Evolutionary conservation across 768 basidiomycete species (phyloP).

Genomic region (Kwoniella botswanensis): DNA sequence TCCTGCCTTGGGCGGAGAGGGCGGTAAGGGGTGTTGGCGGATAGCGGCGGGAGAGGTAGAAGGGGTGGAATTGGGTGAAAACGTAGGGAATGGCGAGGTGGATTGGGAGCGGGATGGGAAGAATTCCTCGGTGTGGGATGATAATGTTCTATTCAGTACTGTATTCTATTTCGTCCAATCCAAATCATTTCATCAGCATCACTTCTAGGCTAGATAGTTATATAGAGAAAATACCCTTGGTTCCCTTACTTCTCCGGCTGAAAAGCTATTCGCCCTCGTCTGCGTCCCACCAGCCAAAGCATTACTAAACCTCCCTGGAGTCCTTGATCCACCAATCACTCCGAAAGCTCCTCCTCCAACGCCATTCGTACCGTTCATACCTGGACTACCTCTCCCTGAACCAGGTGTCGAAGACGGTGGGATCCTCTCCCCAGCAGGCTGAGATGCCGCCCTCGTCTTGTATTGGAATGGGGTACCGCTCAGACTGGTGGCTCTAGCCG

Average conservation of each 20-base stretch:
- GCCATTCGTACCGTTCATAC: constrained; percentile 21
- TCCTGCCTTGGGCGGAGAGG: constrained; percentile 49
- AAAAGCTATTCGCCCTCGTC: constrained; percentile 54
- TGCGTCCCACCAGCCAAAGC: constrained; percentile 32
- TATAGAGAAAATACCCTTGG: constrained; percentile 37
- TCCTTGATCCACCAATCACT: constrained; percentile 51
- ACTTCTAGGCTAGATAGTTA: neutral
- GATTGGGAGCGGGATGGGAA: constrained; percentile 46
- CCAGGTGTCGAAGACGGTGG: constrained; percentile 32
- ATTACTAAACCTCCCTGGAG: constrained; percentile 36
- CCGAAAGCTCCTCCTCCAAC: constrained; percentile 33
- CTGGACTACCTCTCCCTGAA: constrained; percentile 42
- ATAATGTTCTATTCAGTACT: constrained; percentile 38
- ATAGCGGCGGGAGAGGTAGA: constrained; percentile 38
- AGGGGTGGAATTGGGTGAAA: constrained; percentile 52
- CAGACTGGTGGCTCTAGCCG: constrained; percentile 39
- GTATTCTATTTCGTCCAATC: constrained; percentile 25
- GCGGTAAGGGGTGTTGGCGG: constrained; percentile 24
- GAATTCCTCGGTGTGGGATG: constrained; percentile 45
- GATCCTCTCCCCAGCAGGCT: constrained; percentile 48
- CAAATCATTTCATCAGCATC: neutral
- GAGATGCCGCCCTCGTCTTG: constrained; percentile 48
- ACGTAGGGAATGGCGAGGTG: constrained; percentile 50
- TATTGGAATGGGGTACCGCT: constrained; percentile 20
- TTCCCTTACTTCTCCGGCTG: constrained; percentile 40